These are phyloP conservation scores for Tulasnella sp. DNA, from an alignment of 768 basidiomycete genomes.

Conservation along the genomic window DNA sequence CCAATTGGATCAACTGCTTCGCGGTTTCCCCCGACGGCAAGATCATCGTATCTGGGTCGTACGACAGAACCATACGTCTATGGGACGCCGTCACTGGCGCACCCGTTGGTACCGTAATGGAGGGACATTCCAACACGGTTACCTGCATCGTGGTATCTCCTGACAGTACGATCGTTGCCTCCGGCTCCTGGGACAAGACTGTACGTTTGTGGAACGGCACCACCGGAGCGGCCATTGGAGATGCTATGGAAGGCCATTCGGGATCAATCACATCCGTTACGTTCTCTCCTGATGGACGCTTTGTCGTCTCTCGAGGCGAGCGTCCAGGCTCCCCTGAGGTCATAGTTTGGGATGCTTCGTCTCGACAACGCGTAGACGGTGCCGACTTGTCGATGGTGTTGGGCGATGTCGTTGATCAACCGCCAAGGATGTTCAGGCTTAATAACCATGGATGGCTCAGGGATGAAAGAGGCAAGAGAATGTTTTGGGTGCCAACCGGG, in stretches of 20 bases:
- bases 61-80: background rate
- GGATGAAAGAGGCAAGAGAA: no score
- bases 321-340: background rate
- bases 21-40: background rate
- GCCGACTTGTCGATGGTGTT: no score
- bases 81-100: background rate
- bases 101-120: background rate
- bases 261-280: background rate
- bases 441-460: no score
- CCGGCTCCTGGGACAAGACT: background rate
- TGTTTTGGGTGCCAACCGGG: no score
- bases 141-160: slow-evolving; percentile 4
- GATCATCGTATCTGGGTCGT: background rate
- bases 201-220: no score
- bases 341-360: no score
- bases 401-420: no score
- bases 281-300: background rate
- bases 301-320: no score
- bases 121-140: background rate
- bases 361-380: no score
- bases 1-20: background rate
- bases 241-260: background rate
- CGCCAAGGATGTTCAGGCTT: no score
- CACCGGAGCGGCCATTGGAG: no score
- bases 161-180: background rate